Evolutionary conservation across 805 yeast genomes (phyloP), one percentile per base, ranked within the genome.

Genomic region (Zygosaccharomyces bailii): DNA sequence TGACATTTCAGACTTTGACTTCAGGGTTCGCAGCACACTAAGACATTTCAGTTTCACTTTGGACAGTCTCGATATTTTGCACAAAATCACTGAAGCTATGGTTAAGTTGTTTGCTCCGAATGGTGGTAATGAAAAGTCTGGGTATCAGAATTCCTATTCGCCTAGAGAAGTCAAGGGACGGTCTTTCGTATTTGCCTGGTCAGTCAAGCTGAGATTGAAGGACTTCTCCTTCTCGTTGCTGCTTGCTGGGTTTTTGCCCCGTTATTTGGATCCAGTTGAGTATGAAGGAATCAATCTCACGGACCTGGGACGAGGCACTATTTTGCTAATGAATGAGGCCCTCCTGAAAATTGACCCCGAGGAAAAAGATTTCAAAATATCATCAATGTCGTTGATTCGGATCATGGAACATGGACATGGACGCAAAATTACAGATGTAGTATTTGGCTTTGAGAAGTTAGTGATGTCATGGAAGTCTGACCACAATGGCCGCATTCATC

Each of bases 11-110:
- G 48, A 42, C 9, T 44, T 43, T 3, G 46, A 45, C 17, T 23
- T 59, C 11, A 41, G 38, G 18, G 21, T 56, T n/a, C 53, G 54
- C 10, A 47, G 54, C n/a, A 60, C 67, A 3, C 34, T 60, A 24
- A 51, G 67, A 49, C 57, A 59, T 42, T 52, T 57, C 2, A 50
- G 52, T 27, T 27, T 55, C 16, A 52, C 56, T 2, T 45, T 63
- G 11, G 58, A 59, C 27, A 52, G 56, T 34, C 29, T 57, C 3
- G 52, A 41, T 21, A 61, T 59, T 2, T 20, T 63, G 11, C 49
- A 52, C 8, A 49, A 45, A 31, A 23, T 59, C 5, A 49, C 44
- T 29, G 34, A 36, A 13, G 42, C 47, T 19, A 5, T 39, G 16
- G 27, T 37, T 8, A 36, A 43, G 29, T 32, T 51, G 14, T 8